phyloP scores from a whole-genome alignment of 225 moss, liverwort and hornwort species.

The Lunularia cruciata region DNA sequence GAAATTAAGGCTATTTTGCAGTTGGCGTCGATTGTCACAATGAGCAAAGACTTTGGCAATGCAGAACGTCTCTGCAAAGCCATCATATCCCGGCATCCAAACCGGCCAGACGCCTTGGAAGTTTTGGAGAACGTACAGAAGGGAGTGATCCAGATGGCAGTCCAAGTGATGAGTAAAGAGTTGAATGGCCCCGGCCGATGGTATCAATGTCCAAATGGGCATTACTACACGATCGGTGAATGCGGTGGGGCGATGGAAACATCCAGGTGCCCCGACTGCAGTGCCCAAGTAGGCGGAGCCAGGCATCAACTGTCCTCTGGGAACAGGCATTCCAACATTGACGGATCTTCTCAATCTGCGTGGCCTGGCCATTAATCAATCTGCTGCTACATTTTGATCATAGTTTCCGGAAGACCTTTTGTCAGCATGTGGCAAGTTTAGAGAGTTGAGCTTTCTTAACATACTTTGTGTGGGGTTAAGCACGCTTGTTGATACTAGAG shows the following conservation, averaged over 20 bases:
- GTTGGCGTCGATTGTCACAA: conserved; percentile 24
- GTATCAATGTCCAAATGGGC: conserved; percentile 51
- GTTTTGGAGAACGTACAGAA: conserved; percentile 21
- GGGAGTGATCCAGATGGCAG: conserved; percentile 4
- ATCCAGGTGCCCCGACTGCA: conserved; percentile 49
- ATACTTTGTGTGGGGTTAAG: too few species aligned
- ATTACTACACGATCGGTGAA: conserved; percentile 48
- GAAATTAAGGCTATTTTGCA: conserved; percentile 39
- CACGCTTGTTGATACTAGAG: too few species aligned
- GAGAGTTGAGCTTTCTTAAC: too few species aligned
- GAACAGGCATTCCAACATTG: conserved; percentile 40
- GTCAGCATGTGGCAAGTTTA: too few species aligned
- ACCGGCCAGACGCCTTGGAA: conserved; percentile 10
- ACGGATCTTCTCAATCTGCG: conserved; percentile 26
- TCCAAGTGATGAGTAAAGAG: conserved; percentile 34
- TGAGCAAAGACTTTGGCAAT: conserved; percentile 9
- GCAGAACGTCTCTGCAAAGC: conserved; percentile 41
- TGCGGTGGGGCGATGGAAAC: conserved; percentile 43
- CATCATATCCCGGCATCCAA: conserved; percentile 25
- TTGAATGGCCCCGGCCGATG: conserved; percentile 38
- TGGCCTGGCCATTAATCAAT: too few species aligned
- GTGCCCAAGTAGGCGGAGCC: conserved; percentile 36
- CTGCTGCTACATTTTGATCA: too few species aligned
- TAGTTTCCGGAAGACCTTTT: too few species aligned
- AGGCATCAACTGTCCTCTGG: conserved; percentile 20